A percentile compares a stretch with the other conserved stretches of the same genome.
Conservation (phyloP, 352 stramenopile genomes). For the Sclerospora graminicola region DNA sequence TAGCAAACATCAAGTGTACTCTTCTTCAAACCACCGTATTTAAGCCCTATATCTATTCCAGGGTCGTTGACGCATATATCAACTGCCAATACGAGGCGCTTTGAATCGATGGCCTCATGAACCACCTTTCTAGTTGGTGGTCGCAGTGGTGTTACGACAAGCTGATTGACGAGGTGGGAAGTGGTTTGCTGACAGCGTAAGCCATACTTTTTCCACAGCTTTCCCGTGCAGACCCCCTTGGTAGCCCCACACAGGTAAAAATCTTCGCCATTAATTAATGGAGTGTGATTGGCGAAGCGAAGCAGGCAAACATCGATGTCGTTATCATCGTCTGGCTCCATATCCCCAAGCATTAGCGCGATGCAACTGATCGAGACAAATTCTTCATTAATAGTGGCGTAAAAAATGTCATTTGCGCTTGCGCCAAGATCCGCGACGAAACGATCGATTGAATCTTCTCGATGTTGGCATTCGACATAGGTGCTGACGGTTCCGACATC, state of each 20-base stretch:
- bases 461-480: slow-evolving; percentile 25
- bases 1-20: slow-evolving; percentile 43
- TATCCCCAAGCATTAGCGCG: slow-evolving; percentile 25
- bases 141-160: slow-evolving; percentile 27
- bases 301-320: slow-evolving; percentile 52
- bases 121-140: slow-evolving; percentile 1
- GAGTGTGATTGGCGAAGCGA: slow-evolving; percentile 66
- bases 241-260: slow-evolving; percentile 46
- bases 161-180: slow-evolving; percentile 40
- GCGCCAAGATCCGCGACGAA: slow-evolving; percentile 40
- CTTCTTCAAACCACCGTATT: slow-evolving; percentile 47
- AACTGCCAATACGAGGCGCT: slow-evolving; percentile 38
- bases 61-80: slow-evolving; percentile 29
- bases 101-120: neutral
- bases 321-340: slow-evolving; percentile 1
- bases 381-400: slow-evolving; percentile 24
- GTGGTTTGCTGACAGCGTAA: slow-evolving; percentile 24
- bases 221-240: slow-evolving; percentile 24
- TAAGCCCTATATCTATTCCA: slow-evolving; percentile 13
- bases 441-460: slow-evolving; percentile 42
- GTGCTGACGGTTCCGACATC: slow-evolving; percentile 28
- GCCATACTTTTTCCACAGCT: slow-evolving; percentile 49
- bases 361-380: slow-evolving; percentile 35
- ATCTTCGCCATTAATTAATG: slow-evolving; percentile 48
- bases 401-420: slow-evolving; percentile 31